Conservation (phyloP, 331 rosid genomes). For the Malus hybrid region DNA sequence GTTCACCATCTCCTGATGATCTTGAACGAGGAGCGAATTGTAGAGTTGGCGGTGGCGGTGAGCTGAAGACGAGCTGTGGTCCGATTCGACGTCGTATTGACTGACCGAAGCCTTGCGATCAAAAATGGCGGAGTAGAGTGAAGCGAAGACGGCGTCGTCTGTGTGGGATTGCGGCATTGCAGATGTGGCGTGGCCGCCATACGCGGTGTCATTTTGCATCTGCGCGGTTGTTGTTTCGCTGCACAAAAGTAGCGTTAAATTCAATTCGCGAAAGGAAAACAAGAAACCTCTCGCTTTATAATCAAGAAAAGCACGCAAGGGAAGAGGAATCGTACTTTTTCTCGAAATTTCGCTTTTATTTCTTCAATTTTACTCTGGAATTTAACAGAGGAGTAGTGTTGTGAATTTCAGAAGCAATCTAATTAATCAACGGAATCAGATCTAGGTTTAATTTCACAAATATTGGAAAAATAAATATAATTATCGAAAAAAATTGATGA, state of each 20-base stretch:
- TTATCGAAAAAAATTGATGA: not conserved
- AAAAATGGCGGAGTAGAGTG: constrained; percentile 45
- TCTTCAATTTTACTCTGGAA: not conserved
- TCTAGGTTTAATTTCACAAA: not conserved
- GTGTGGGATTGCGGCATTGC: constrained; percentile 28
- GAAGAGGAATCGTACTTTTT: not conserved
- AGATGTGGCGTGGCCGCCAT: constrained; percentile 29
- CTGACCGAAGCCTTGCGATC: constrained; percentile 26
- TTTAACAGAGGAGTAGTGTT: not conserved
- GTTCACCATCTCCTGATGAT: constrained; percentile 87
- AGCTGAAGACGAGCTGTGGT: not conserved
- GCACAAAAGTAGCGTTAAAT: not conserved
- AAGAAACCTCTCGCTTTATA: not conserved
- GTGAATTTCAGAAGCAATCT: not conserved
- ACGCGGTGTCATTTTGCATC: constrained; percentile 50
- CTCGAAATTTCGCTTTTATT: not conserved
- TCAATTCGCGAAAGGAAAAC: not conserved
- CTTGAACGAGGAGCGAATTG: constrained; percentile 50
- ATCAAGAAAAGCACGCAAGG: not conserved
- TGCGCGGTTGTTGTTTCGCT: constrained; percentile 5
- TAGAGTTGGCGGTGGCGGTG: constrained; percentile 16
- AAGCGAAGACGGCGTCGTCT: constrained; percentile 17
- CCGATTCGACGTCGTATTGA: constrained; percentile 17
- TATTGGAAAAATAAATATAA: not conserved
- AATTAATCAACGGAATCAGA: not conserved